Conservation (phyloP, 164 flowering plant genomes). For the Protea cynaroides region DNA sequence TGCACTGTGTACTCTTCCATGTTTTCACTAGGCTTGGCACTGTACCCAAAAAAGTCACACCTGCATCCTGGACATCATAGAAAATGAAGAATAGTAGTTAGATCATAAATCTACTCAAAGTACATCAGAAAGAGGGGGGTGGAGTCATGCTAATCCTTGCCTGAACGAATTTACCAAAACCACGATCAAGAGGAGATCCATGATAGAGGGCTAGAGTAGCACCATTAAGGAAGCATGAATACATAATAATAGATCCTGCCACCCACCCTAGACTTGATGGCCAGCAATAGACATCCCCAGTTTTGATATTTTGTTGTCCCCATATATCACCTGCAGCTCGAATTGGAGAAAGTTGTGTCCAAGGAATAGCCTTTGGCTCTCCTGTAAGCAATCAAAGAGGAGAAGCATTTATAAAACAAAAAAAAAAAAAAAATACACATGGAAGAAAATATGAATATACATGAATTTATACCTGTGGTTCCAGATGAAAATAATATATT, state of each 20-base stretch:
- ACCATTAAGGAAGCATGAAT: no score
- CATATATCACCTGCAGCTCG: slow-evolving; percentile 68
- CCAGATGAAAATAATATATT: slow-evolving; percentile 97
- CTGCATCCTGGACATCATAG: no score
- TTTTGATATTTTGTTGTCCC: slow-evolving; percentile 58
- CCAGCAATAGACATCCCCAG: no score
- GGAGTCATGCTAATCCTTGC: slow-evolving; percentile 18
- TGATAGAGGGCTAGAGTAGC: no score
- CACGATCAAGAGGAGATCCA: no score
- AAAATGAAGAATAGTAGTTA: not conserved
- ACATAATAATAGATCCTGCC: no score
- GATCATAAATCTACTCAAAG: not conserved
- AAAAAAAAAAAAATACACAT: not conserved
- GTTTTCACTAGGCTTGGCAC: no score
- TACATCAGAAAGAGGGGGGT: not conserved
- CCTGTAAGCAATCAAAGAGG: slow-evolving; percentile 33
- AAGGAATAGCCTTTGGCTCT: slow-evolving; percentile 93
- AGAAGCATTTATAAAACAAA: not conserved
- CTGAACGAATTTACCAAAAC: slow-evolving; percentile 94
- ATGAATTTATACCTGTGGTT: slow-evolving; percentile 62
- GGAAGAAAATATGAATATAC: not conserved
- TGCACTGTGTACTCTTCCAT: no score
- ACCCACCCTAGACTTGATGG: no score
- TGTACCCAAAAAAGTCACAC: no score
- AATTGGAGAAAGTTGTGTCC: slow-evolving; percentile 85